Percentiles rank a stretch among this genome's conserved stretches.
Evolutionary conservation across 306 rosid genomes (phyloP).

Genomic region (Dalbergia cochinchinensis): DNA sequence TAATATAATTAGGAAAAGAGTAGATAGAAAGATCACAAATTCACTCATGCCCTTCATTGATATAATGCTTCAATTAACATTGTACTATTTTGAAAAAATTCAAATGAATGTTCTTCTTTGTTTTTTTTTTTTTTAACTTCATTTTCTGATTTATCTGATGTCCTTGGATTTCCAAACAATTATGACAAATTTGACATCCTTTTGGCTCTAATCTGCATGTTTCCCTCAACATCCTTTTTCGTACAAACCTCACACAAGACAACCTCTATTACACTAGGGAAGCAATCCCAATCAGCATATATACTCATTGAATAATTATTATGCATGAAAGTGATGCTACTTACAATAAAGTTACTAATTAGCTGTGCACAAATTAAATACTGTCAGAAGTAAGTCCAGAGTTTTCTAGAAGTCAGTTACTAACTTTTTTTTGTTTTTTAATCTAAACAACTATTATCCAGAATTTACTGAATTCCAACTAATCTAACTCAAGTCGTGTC

Average conservation of each 20-base stretch:
- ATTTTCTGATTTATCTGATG: not conserved
- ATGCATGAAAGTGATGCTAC: not conserved
- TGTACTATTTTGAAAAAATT: not conserved
- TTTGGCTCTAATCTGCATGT: not conserved
- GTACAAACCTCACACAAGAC: not conserved
- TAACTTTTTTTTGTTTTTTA: too few relatives aligned
- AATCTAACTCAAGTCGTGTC: too few relatives aligned
- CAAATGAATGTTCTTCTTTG: too few relatives aligned
- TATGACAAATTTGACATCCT: not conserved
- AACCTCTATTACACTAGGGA: not conserved
- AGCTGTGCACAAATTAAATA: not conserved
- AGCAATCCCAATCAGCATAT: not conserved
- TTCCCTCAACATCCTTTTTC: not conserved
- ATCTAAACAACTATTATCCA: too few relatives aligned
- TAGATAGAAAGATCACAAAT: not conserved
- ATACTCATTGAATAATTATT: not conserved
- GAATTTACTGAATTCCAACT: too few relatives aligned
- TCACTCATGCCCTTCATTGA: not conserved
- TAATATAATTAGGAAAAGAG: too few relatives aligned
- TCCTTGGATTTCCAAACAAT: not conserved
- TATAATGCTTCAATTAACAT: not conserved
- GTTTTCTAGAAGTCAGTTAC: too few relatives aligned
- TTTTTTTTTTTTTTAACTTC: too few relatives aligned
- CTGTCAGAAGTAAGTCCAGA: too few relatives aligned
- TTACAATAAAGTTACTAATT: not conserved